Base-by-base conservation (phyloP, 2,329 filamentous ascomycete species). In the Chrysoporthe cubensis region DNA sequence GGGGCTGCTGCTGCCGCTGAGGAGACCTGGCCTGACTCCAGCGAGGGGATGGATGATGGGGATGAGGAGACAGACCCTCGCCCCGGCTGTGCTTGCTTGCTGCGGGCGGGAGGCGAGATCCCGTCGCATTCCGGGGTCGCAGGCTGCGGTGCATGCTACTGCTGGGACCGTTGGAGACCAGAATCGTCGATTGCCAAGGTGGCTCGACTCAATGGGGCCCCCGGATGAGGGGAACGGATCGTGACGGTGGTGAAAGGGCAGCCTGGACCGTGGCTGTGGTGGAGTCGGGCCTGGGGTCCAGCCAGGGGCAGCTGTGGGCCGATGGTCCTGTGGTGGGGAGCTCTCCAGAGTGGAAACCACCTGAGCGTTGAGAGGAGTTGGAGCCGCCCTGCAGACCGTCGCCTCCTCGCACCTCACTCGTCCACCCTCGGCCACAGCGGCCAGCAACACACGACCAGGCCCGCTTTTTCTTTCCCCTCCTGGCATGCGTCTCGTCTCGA, bases 341-440 rank as follows among this genome's bases (percentile, higher is more conserved):
- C 14, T 7, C 59, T 44, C 37, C 34, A 37, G 21, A 4, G 18
- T 60, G 57, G 18, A 60, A 44, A 46, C 43, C 32, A 34, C 57
- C 57, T 44, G 60, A 46, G 32, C 26, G 26, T 26, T 26, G 26
- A 26, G 26, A 26, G 26, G 26, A 26, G 13, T 37, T 64, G 62
- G 59, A 37, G 59, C 44, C 60, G 50, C 52, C 50, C 46, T n/a
- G 40, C 26, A 44, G 62, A 40, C 57, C 48, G 61, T 40, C 44
- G 43, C 16, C 57, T 52, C 26, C 48, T 64, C 16, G 37, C 61
- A 59, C 61, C 43, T 62, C 62, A 62, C 67, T 67, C 67, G 54
- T 66, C 67, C 64, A 54, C 65, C 58, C 58, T 40, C 40, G 61
- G 48, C 62, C 61, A 64, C 65, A 26, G 57, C 56, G 32, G 26